phyloP scores from a whole-genome alignment of 345 rosid species.

The Camelina hispida region DNA sequence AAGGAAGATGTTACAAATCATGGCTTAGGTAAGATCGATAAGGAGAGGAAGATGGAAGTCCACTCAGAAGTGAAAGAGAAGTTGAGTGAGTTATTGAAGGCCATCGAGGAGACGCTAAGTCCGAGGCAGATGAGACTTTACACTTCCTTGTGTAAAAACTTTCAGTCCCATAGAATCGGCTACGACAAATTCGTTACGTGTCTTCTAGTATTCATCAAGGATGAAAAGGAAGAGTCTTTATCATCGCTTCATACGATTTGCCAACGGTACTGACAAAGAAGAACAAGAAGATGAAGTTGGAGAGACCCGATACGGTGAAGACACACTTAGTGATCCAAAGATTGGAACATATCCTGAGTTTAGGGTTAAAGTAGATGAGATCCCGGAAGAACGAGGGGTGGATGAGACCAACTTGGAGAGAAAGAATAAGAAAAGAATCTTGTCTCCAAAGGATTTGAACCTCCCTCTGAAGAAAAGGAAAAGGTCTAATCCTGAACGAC shows the following conservation, averaged over 20 bases:
- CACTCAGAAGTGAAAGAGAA: not conserved
- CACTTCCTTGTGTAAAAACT: not conserved
- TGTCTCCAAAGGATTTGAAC: not conserved
- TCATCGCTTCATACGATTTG: not conserved
- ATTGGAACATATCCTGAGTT: not conserved
- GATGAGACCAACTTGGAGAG: not conserved
- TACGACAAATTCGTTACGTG: not conserved
- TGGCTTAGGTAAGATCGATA: not conserved
- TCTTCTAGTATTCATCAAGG: not conserved
- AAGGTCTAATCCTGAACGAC: not conserved
- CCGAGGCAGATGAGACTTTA: not conserved
- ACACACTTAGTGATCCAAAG: not conserved
- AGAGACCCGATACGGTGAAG: not conserved
- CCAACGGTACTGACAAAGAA: not conserved
- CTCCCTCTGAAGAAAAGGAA: not conserved
- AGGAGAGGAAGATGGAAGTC: not conserved
- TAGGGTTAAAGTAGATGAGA: conserved; percentile 3
- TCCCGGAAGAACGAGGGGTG: too few species aligned
- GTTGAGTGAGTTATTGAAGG: not conserved
- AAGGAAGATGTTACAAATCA: not conserved
- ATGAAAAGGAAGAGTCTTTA: not conserved
- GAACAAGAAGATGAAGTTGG: not conserved
- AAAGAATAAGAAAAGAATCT: not conserved
- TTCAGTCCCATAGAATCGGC: not conserved
- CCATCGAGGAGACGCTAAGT: not conserved